phyloP scores from a whole-genome alignment of 129 eudicot genomes.

The Chrysanthemum seticuspe region DNA sequence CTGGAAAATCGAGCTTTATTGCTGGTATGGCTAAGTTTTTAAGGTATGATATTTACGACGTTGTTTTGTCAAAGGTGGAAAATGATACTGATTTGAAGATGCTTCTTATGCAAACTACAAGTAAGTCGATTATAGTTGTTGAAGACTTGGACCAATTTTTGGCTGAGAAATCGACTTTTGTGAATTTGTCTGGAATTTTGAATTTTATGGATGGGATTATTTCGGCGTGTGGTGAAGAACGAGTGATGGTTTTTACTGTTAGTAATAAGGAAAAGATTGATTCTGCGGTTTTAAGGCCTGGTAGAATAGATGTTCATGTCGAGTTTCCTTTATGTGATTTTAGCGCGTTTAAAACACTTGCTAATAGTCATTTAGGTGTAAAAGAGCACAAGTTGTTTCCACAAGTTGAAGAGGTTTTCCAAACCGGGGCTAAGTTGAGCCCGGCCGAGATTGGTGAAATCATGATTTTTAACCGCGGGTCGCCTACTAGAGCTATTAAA shows the following conservation, averaged over 20 bases:
- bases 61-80: constrained; percentile 49
- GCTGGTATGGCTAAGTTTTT: constrained; percentile 86
- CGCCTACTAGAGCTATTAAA: constrained; percentile 77
- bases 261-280: constrained; percentile 57
- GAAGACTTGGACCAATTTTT: constrained; percentile 74
- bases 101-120: constrained; percentile 77
- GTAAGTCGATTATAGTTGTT: constrained; percentile 65
- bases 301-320: constrained; percentile 80
- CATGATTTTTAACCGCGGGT: constrained; percentile 77
- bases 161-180: constrained; percentile 43
- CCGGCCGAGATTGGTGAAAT: constrained; percentile 93
- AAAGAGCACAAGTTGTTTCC: constrained; percentile 87
- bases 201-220: constrained; percentile 91
- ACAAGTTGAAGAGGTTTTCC: constrained; percentile 89
- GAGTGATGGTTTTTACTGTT: constrained; percentile 86
- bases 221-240: constrained; percentile 78
- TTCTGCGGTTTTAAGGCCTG: constrained; percentile 74
- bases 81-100: constrained; percentile 71
- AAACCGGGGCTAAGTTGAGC: constrained; percentile 67
- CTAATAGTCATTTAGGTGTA: constrained; percentile 72
- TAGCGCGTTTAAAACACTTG: constrained; percentile 63
- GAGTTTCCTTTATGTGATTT: constrained; percentile 83
- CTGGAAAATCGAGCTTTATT: constrained; percentile 86
- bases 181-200: constrained; percentile 50
- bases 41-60: constrained; percentile 69